Base-by-base conservation (phyloP, 148 eudicot genomes). In the Linanthus parryae region DNA sequence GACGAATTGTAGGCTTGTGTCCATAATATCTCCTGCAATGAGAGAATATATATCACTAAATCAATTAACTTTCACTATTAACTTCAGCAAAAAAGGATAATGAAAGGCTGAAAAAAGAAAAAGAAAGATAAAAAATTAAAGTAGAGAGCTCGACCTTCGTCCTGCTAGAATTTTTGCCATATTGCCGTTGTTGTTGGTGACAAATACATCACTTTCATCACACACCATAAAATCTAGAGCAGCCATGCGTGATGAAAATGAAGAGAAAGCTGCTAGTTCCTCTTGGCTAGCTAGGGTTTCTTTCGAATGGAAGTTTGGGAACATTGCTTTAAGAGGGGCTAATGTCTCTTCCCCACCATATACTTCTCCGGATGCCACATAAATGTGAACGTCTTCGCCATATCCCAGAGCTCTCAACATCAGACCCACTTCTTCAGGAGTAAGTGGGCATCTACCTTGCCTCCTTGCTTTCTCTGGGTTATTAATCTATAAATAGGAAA, bases 151-250 rank as follows among this genome's bases (percentile, higher is more conserved):
- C 62, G 56, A 92, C 99, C 99, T 87, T 67, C 94, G 64, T 37
- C 98, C 99, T 2, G 99, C 99, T 62, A 92, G 61, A n/a, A 92
- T 92, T 63, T 76, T 87, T 34, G 96, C 99, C 99, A 92, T 92
- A 63, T 92, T 92, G 16, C 99, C 99, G 39, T 87, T 84, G 76
- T 92, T 92, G 74, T 92, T 92, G 48, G 96, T 87, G 41, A 88
- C 99, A 71, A 92, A 92, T 44, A 92, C 99, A 71, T 84, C 88
- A 66, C 99, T 92, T 61, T 87, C 99, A 71, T 87, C 99, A 66
- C 99, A 92, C 14, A 88, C 99, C 17, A 92, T 82, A 52, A 75
- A 92, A 73, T 92, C 99, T 25, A 92, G 77, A 11, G 99, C 96
- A 59, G 99, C 99, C 99, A 84, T 87, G 47, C 94, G 87, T 63